A percentile compares a stretch with the other conserved stretches of the same genome.
phyloP scores from a whole-genome alignment of 352 stramenopile species.

The Globisporangium barbulae region DNA sequence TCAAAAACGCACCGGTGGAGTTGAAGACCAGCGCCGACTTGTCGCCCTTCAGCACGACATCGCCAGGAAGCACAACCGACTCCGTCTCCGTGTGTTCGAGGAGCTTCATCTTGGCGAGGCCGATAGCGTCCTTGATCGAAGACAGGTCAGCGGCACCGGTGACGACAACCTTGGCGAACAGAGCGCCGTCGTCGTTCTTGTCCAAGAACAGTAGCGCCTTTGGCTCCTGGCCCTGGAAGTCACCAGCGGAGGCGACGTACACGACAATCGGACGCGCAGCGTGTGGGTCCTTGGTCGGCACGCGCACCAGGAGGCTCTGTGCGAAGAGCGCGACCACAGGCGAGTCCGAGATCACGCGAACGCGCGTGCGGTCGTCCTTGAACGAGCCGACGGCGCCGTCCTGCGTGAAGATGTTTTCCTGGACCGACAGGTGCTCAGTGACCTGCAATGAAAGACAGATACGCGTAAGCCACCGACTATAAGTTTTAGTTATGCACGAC shows the following conservation, averaged over 20 bases:
- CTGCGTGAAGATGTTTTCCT: constrained; percentile 61
- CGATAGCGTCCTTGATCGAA: constrained; percentile 53
- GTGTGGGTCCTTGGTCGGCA: constrained; percentile 60
- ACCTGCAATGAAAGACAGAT: constrained; percentile 22
- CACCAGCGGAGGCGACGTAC: constrained; percentile 60
- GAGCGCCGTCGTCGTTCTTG: constrained; percentile 53
- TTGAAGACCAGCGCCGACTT: constrained; percentile 76
- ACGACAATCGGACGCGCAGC: constrained; percentile 75
- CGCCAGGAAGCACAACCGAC: constrained; percentile 50
- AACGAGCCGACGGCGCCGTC: constrained; percentile 77
- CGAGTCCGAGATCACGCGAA: constrained; percentile 79
- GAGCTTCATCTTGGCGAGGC: constrained; percentile 75
- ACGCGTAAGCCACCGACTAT: neutral
- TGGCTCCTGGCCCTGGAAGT: constrained; percentile 58
- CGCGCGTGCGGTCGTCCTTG: constrained; percentile 68
- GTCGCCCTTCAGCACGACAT: constrained; percentile 58
- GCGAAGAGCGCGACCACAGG: constrained; percentile 66
- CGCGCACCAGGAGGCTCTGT: constrained; percentile 68
- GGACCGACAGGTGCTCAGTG: constrained; percentile 61
- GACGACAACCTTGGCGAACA: constrained; percentile 75
- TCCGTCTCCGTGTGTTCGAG: constrained; percentile 45
- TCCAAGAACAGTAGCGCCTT: constrained; percentile 61
- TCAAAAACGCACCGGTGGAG: constrained; percentile 28
- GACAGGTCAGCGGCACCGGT: constrained; percentile 49
- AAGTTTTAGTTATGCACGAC: neutral